Evolutionary conservation across 148 eudicot species (phyloP).

Genomic region (Rhododendron mucronatum): DNA sequence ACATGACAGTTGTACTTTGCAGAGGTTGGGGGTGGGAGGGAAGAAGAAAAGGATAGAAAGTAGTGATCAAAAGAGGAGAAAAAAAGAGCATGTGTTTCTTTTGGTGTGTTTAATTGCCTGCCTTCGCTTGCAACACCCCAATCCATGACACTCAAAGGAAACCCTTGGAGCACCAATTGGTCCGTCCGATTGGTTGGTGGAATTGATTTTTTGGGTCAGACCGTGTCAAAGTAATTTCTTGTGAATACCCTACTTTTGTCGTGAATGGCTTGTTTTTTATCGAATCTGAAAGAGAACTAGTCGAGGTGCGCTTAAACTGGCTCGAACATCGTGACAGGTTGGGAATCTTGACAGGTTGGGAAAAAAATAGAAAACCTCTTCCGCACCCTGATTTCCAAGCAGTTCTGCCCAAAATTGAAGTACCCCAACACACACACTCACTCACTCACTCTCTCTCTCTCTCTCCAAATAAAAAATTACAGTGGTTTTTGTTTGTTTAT

Average conservation of each 20-base stretch:
- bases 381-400: conserved; percentile 3
- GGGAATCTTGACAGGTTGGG: no score
- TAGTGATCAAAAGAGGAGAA: background rate
- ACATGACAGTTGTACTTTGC: conserved; percentile 19
- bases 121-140: no score
- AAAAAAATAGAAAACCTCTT: background rate
- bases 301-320: rapidly evolving
- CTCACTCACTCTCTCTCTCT: background rate
- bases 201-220: background rate
- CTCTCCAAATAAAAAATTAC: background rate
- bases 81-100: conserved; percentile 10
- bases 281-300: background rate
- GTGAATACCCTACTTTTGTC: background rate
- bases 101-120: conserved; percentile 6
- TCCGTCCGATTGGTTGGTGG: background rate
- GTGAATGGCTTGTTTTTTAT: background rate
- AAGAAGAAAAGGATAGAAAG: background rate
- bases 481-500: background rate
- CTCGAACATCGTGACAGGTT: no score
- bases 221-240: no score
- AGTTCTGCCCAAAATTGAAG: conserved; percentile 12
- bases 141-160: no score
- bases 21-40: background rate
- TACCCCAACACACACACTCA: background rate
- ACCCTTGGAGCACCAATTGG: no score